phyloP scores from a whole-genome alignment of 345 rosid genomes.

The Heritiera fomes region DNA sequence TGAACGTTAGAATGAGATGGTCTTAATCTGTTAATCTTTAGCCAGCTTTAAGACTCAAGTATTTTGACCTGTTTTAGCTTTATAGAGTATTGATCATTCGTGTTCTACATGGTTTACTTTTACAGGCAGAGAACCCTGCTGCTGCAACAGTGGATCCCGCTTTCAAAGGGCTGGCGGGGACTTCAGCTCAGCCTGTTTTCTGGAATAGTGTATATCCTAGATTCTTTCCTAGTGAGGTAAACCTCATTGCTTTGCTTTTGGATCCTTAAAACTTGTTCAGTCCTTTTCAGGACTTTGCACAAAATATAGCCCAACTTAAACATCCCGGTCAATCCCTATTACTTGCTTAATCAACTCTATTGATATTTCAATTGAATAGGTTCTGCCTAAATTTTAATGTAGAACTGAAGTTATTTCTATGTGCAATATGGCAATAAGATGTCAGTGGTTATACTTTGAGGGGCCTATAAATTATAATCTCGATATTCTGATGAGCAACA shows the following conservation, averaged over 20 bases:
- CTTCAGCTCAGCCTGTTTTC: slow-evolving; percentile 53
- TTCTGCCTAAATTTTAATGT: background rate
- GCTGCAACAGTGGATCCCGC: slow-evolving; percentile 41
- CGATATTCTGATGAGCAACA: background rate
- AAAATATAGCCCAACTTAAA: too few relatives aligned
- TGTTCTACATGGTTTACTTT: slow-evolving; percentile 23
- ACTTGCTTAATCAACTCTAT: background rate
- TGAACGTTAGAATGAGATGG: background rate
- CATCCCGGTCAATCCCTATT: background rate
- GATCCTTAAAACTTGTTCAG: background rate
- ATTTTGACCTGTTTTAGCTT: slow-evolving; percentile 2
- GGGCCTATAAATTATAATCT: background rate
- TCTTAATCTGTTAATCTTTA: background rate
- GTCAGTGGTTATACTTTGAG: background rate
- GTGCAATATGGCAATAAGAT: background rate
- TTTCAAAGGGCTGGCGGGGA: slow-evolving; percentile 49
- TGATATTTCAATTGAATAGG: too few relatives aligned
- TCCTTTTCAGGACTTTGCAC: background rate
- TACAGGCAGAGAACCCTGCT: slow-evolving; percentile 50
- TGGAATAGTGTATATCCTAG: slow-evolving; percentile 45
- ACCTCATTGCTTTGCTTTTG: background rate
- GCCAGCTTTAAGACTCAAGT: background rate
- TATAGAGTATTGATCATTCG: background rate
- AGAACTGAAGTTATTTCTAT: background rate
- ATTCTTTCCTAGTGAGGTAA: slow-evolving; percentile 63